Conservation (phyloP, 305 asterid genomes). For the Andrographis paniculata region DNA sequence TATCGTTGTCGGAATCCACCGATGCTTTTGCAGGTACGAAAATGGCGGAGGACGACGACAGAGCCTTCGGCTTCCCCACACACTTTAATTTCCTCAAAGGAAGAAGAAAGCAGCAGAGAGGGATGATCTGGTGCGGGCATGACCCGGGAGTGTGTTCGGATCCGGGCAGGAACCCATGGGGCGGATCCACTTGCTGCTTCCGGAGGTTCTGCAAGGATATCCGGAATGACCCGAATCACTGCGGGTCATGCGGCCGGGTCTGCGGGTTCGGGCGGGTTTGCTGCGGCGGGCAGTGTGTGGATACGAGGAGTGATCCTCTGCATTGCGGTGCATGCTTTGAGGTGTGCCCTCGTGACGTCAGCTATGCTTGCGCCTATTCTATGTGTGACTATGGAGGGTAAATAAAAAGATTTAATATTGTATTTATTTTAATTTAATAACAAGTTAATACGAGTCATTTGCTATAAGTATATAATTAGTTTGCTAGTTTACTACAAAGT, state of each 20-base stretch:
- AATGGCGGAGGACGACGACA: background rate
- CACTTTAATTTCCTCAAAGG: constrained; percentile 35
- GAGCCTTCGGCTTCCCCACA: constrained; percentile 8
- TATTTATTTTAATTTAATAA: background rate
- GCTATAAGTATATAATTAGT: background rate
- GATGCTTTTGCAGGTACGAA: background rate
- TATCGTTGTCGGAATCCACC: background rate
- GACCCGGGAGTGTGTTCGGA: constrained; percentile 29
- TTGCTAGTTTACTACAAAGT: too few species aligned
- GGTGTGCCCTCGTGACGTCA: constrained; percentile 22
- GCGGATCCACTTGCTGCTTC: constrained; percentile 35
- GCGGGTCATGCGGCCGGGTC: constrained; percentile 36
- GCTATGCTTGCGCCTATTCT: constrained; percentile 26
- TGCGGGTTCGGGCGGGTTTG: constrained; percentile 35
- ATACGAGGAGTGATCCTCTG: constrained; percentile 25
- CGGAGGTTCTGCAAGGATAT: constrained; percentile 30
- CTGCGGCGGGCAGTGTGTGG: constrained; percentile 35
- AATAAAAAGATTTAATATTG: background rate
- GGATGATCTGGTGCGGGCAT: constrained; percentile 23
- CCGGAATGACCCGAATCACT: constrained; percentile 28
- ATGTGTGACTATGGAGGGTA: constrained; percentile 44
- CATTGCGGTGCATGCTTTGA: constrained; percentile 45
- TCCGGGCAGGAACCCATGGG: constrained; percentile 33
- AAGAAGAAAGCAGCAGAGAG: too few species aligned
- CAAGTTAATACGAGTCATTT: background rate